Percentiles rank a stretch among this genome's conserved stretches.
phyloP scores from a whole-genome alignment of 345 rosid genomes.

The Theobroma cacao region DNA sequence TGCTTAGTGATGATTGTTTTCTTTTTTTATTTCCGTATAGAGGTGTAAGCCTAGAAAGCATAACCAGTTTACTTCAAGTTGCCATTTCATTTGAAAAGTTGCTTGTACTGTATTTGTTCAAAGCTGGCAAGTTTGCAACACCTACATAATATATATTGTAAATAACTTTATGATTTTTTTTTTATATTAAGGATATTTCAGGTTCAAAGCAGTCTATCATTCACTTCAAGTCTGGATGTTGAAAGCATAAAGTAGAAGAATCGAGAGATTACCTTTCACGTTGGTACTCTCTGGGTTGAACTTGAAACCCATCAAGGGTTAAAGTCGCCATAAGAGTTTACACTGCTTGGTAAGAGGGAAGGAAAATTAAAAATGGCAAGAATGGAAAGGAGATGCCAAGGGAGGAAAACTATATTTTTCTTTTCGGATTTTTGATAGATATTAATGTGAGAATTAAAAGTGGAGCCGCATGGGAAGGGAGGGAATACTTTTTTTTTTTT shows the following conservation, averaged over 20 bases:
- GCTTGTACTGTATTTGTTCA: background rate
- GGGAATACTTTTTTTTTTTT: background rate
- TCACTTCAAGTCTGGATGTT: no score
- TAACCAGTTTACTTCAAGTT: background rate
- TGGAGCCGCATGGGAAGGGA: background rate
- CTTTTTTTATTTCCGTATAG: background rate
- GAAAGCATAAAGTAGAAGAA: no score
- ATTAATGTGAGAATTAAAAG: no score
- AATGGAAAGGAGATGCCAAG: background rate
- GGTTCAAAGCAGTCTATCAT: no score
- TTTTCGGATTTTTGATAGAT: no score
- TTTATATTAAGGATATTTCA: no score
- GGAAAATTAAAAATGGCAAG: no score
- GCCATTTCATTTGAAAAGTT: constrained; percentile 2
- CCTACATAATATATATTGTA: no score
- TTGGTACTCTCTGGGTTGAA: background rate
- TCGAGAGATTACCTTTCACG: no score
- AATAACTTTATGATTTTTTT: no score
- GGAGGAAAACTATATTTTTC: no score
- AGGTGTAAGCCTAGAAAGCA: constrained; percentile 15
- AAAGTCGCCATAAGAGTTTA: background rate
- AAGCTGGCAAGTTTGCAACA: constrained; percentile 21
- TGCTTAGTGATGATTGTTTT: background rate
- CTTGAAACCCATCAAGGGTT: no score
- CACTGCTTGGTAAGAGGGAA: background rate